phyloP scores from a whole-genome alignment of 2,329 filamentous ascomycete genomes.

The Botrytis deweyae region DNA sequence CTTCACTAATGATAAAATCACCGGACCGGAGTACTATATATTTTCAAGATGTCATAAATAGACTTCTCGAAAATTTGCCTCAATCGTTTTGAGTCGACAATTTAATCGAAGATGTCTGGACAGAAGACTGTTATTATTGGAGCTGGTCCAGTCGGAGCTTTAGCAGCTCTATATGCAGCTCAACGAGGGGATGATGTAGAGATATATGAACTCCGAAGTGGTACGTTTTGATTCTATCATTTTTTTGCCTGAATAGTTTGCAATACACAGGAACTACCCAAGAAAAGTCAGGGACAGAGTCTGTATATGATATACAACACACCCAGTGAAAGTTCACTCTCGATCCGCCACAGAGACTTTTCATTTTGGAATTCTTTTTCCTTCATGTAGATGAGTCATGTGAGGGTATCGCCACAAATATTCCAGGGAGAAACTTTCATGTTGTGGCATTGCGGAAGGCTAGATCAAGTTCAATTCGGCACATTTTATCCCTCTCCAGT shows the following conservation, averaged over 20 bases:
- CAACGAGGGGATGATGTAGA: constrained; percentile 85
- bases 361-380: too few relatives aligned
- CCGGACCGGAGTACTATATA: background rate
- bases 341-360: background rate
- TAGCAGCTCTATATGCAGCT: constrained; percentile 91
- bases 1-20: constrained; percentile 6
- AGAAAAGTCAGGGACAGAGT: background rate
- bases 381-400: background rate
- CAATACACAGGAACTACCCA: background rate
- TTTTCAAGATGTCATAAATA: background rate
- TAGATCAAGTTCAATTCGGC: background rate
- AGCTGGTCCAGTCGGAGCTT: constrained; percentile 86
- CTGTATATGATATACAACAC: background rate
- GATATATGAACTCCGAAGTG: constrained; percentile 87
- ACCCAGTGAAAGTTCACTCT: constrained; percentile 4
- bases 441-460: background rate
- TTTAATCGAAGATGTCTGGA: background rate
- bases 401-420: background rate
- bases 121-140: constrained; percentile 73
- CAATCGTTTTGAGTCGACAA: background rate
- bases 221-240: constrained; percentile 51
- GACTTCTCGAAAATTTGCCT: background rate
- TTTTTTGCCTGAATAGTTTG: constrained; percentile 11
- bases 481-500: too few relatives aligned
- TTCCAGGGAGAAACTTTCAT: background rate